Evolutionary conservation across 352 stramenopile species (phyloP).

Genomic region (Globisporangium megalacanthum): DNA sequence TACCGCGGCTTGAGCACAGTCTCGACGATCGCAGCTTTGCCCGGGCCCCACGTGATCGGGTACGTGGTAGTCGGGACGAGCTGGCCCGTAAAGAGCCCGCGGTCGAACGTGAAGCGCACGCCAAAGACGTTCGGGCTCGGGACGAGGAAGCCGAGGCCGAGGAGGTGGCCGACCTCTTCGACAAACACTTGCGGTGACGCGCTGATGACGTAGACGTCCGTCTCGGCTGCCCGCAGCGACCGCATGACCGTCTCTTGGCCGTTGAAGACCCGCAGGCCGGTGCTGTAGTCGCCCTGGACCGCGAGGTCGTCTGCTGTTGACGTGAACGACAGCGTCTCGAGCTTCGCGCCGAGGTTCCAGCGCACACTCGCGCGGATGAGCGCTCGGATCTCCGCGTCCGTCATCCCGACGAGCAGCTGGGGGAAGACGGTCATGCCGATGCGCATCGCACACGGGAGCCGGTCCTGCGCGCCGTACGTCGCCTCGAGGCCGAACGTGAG

Average conservation of each 20-base stretch:
- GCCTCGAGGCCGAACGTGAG: conserved; percentile 38
- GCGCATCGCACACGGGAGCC: conserved; percentile 26
- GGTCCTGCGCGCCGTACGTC: conserved; percentile 37
- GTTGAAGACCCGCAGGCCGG: conserved; percentile 52
- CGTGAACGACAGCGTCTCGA: conserved; percentile 33
- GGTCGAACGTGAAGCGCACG: conserved; percentile 44
- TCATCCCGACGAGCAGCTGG: conserved; percentile 53
- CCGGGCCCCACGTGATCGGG: conserved; percentile 60
- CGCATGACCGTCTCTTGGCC: conserved; percentile 57
- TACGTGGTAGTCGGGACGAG: conserved; percentile 27
- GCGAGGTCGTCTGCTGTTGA: conserved; percentile 27
- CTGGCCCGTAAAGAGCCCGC: conserved; percentile 36
- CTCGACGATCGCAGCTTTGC: conserved; percentile 44
- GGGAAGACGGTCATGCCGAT: conserved; percentile 59
- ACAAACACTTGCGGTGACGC: conserved; percentile 54
- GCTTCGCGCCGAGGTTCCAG: conserved; percentile 36
- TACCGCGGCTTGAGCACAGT: conserved; percentile 40
- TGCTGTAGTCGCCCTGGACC: conserved; percentile 41
- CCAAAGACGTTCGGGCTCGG: conserved; percentile 45
- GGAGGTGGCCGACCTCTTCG: conserved; percentile 32
- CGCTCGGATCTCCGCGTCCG: conserved; percentile 34
- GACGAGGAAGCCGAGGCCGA: conserved; percentile 48
- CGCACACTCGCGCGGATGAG: conserved; percentile 44
- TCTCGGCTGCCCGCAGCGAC: conserved; percentile 28
- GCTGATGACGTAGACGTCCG: conserved; percentile 59